Conservation (phyloP, 208 protist genomes). For the Porcisia hertigi region DNA sequence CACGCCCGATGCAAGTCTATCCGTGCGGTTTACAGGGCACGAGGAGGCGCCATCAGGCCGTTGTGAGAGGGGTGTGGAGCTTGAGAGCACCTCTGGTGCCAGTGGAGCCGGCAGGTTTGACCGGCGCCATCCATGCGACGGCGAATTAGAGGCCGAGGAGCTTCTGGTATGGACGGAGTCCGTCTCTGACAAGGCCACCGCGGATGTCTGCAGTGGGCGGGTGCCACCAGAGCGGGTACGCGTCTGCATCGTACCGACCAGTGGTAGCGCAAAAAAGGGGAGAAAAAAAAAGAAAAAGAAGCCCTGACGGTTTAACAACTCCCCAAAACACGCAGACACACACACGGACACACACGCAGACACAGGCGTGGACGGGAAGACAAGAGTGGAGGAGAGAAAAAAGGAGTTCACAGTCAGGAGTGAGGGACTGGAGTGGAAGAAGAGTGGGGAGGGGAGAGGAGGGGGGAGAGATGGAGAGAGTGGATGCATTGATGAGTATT, state of each 20-base stretch:
- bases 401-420: background rate
- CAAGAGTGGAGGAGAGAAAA: background rate
- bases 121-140: conserved; percentile 1
- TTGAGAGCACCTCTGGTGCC: conserved; percentile 2
- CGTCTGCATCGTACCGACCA: conserved; percentile 16
- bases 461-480: background rate
- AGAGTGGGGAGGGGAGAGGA: background rate
- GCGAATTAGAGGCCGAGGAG: conserved; percentile 3
- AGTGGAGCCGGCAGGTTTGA: conserved; percentile 19
- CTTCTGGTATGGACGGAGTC: conserved; percentile 3
- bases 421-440: background rate
- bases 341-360: background rate
- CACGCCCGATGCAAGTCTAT: background rate
- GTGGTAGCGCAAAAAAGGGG: conserved; percentile 3
- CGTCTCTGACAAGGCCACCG: background rate
- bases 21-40: conserved; percentile 10
- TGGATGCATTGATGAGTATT: background rate
- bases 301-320: background rate
- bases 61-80: conserved; percentile 5
- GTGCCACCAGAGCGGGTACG: conserved; percentile 12
- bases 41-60: conserved; percentile 3
- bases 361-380: background rate
- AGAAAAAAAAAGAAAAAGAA: background rate
- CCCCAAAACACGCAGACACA: background rate
- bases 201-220: background rate